Conservation (phyloP, 257 asterid species). For the Solanum appendiculatum region DNA sequence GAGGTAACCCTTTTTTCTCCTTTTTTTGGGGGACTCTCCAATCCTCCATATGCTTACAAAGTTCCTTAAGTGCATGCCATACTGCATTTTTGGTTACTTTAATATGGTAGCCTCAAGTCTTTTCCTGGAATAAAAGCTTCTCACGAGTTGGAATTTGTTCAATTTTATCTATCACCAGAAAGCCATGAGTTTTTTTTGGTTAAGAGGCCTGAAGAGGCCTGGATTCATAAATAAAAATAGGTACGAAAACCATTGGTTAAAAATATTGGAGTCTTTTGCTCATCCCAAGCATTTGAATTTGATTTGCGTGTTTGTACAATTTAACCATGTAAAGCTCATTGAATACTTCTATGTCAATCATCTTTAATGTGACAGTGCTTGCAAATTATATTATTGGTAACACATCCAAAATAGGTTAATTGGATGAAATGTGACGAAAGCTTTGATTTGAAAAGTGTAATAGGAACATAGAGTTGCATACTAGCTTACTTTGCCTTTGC, state of each 20-base stretch:
- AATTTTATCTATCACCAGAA: neutral
- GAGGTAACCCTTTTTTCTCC: neutral
- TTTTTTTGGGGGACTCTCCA: neutral
- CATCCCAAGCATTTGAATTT: neutral
- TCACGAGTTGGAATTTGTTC: neutral
- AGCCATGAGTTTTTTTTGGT: neutral
- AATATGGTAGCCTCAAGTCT: neutral
- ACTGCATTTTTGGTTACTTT: neutral
- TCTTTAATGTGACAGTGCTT: neutral
- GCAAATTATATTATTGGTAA: neutral
- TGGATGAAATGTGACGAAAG: neutral
- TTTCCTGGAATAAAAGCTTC: neutral
- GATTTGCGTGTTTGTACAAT: neutral
- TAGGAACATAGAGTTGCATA: neutral
- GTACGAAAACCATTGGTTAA: neutral
- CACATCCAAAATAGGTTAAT: neutral
- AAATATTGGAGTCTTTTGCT: neutral
- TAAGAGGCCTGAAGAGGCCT: neutral
- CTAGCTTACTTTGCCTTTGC: neutral
- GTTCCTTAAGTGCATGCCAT: neutral
- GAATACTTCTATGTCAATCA: neutral
- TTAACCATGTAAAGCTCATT: rapidly evolving
- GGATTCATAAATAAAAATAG: neutral
- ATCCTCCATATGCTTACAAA: neutral
- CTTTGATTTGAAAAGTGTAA: neutral